Evolutionary conservation across 208 protist genomes (phyloP), one percentile per base, ranked within the genome.

Genomic region (Strigomonas galati): DNA sequence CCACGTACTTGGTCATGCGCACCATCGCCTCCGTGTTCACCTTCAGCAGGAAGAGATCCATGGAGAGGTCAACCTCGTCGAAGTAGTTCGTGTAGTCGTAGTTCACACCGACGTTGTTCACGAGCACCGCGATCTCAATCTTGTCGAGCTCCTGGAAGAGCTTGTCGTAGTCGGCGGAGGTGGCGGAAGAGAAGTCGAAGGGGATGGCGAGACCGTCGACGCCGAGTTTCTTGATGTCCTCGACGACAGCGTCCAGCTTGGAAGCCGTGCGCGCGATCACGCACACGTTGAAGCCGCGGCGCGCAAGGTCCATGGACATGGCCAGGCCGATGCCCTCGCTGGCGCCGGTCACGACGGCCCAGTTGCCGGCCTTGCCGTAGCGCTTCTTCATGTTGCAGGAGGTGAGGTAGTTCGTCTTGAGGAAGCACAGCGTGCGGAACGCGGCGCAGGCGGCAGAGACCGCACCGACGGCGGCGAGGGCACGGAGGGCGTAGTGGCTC

Each of bases 31-130:
- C 85, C 56, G 91, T 85, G 82, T 97, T 97, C 19, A 98, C 81
- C 65, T 94, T 89, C 24, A 98, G 62, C 5, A 98, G 63, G 23
- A 67, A 61, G 17, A 93, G 65, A 43, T 95, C 85, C 0, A 73
- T 79, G 49, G 83, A 65, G 23, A 85, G 51, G 51, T 79, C 71
- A 21, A 91, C 72, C 56, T 97, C 85, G 27, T 94, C 74, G 61
- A 97, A 95, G 73, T 92, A 96, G 76, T 94, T 92, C 27, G 95
- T 84, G 71, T 93, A 94, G 26, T 71, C 74, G 74, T 98, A 98
- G 77, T 92, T 97, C 15, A 97, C 77, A 37, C 95, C 95, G 3
- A 98, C 95, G 67, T 98, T 98, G 71, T 98, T 98, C 14, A 98
- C 83, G 30, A 93, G 75, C 10, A 95, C 69, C 2, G 77, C 79